Percentiles rank a stretch among this genome's conserved stretches.
phyloP scores from a whole-genome alignment of 2,329 filamentous ascomycete genomes.

The Hypoxylon sp. region DNA sequence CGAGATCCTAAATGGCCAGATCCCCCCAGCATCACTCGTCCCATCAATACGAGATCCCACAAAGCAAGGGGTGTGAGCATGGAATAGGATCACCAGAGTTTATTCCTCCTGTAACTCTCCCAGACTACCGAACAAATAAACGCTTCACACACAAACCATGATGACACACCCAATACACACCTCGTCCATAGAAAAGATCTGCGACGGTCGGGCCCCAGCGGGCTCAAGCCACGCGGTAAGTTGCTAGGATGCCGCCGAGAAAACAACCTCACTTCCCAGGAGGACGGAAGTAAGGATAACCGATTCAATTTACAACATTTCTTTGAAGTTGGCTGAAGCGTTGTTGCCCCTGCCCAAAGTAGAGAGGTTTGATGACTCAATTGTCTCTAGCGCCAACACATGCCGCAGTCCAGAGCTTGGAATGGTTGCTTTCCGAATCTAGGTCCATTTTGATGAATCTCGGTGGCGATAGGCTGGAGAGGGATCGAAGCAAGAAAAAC shows the following conservation, averaged over 20 bases:
- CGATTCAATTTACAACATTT: neutral
- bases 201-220: neutral
- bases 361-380: conserved; percentile 15
- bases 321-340: conserved; percentile 7
- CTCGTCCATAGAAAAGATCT: neutral
- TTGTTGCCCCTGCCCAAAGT: conserved; percentile 15
- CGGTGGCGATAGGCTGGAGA: conserved; percentile 1
- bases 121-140: neutral
- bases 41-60: neutral
- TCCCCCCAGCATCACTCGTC: conserved; percentile 2
- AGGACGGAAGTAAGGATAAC: conserved; percentile 4
- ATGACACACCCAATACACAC: neutral
- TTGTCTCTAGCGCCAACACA: conserved; percentile 14
- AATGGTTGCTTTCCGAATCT: neutral
- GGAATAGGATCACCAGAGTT: neutral
- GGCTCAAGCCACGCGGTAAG: neutral
- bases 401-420: conserved; percentile 4
- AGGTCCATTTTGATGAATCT: conserved; percentile 3
- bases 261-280: conserved; percentile 2
- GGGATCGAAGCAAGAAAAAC: conserved; percentile 12
- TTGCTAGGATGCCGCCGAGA: conserved; percentile 4
- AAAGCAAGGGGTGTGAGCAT: conserved; percentile 2
- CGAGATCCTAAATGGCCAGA: conserved; percentile 5
- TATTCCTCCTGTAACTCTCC: neutral
- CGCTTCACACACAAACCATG: neutral